A percentile compares a stretch with the other conserved stretches of the same genome.
Evolutionary conservation across 2,329 filamentous ascomycete species (phyloP).

Genomic region (Xylaria digitata): DNA sequence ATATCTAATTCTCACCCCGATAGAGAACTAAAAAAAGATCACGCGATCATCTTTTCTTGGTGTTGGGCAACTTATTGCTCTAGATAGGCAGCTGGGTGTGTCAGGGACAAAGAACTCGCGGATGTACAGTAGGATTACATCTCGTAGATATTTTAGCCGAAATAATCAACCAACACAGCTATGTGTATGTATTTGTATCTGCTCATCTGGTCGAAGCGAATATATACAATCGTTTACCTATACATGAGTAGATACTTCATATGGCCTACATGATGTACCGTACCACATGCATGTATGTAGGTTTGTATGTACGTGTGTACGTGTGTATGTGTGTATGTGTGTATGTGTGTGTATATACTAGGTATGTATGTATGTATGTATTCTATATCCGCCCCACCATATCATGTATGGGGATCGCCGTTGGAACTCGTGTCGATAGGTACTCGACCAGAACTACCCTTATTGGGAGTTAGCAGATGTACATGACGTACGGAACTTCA

Average conservation of each 20-base stretch:
- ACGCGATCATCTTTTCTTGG: constrained; percentile 34
- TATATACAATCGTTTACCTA: neutral
- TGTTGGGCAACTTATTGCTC: neutral
- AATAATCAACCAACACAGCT: no score
- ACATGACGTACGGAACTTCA: constrained; percentile 32
- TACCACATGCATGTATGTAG: no score
- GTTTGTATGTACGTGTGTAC: no score
- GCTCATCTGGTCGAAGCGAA: neutral
- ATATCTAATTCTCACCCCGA: constrained; percentile 7
- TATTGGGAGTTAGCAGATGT: neutral
- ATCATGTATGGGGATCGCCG: constrained; percentile 18
- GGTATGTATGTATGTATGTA: neutral
- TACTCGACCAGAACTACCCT: neutral
- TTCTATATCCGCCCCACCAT: constrained; percentile 6
- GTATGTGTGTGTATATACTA: no score
- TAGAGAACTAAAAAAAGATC: constrained; percentile 26
- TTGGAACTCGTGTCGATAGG: constrained; percentile 18
- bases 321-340: neutral
- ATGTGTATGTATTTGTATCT: neutral
- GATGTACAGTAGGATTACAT: neutral
- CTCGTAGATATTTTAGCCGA: no score
- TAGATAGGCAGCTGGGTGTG: constrained; percentile 8
- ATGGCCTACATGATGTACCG: no score
- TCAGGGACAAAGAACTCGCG: neutral
- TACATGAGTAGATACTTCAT: no score